Conservation (phyloP, 257 asterid species). For the Scutellaria minor region DNA sequence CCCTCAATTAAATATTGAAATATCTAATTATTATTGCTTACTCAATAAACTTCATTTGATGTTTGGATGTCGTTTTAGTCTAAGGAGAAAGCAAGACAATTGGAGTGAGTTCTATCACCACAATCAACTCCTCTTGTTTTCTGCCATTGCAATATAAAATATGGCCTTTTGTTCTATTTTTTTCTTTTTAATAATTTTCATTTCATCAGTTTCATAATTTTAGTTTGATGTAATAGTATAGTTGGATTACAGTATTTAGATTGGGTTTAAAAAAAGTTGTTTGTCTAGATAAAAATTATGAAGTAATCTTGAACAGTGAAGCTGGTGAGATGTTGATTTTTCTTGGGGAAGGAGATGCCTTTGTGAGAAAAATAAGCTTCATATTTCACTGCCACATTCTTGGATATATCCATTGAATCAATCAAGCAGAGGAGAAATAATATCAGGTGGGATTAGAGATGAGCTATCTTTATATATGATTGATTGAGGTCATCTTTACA, state of each 20-base stretch:
- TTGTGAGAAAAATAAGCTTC: constrained; percentile 7
- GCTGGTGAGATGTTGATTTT: constrained; percentile 13
- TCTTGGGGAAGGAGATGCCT: constrained; percentile 16
- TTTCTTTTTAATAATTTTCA: not conserved
- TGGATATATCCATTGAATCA: constrained; percentile 9
- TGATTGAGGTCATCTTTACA: constrained; percentile 14
- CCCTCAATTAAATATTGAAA: no score
- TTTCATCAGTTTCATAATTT: not conserved
- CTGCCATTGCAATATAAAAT: not conserved
- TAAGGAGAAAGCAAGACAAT: not conserved
- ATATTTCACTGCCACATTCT: not conserved
- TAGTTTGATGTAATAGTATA: not conserved
- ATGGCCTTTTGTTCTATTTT: not conserved
- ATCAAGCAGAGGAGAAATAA: constrained; percentile 16
- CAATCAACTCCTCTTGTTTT: not conserved
- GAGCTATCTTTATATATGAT: not conserved
- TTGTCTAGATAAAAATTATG: not conserved
- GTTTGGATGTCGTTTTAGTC: not conserved
- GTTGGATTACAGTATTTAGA: not conserved
- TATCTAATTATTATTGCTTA: no score
- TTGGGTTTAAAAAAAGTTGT: not conserved
- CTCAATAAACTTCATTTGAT: not conserved
- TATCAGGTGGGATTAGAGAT: constrained; percentile 3
- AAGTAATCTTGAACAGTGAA: constrained; percentile 11
- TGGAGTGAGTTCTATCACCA: not conserved